These are phyloP conservation scores for Trichopus zeylanicus DNA, from an alignment of 116 monocot genomes.

Conservation along the genomic window DNA sequence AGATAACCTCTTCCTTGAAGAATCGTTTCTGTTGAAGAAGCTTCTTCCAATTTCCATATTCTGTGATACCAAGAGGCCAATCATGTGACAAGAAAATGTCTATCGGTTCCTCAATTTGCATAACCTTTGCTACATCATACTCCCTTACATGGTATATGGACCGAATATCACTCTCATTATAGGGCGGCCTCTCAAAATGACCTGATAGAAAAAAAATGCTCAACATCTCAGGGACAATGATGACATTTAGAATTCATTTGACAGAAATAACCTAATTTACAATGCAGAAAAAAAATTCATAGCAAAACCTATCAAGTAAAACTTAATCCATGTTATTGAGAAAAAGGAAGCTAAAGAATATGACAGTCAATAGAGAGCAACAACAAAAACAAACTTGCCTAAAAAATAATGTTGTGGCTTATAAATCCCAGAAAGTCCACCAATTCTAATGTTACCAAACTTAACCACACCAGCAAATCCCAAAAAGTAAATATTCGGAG, in stretches of 20 bases:
- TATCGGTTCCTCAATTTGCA: constrained; percentile 74
- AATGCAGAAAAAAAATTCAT: too few relatives aligned
- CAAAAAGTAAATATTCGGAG: constrained; percentile 86
- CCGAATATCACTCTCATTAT: constrained; percentile 63
- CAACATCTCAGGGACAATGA: too few relatives aligned
- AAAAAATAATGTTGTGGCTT: constrained; percentile 44
- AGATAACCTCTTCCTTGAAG: constrained; percentile 68
- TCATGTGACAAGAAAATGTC: constrained; percentile 97
- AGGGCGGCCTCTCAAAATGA: constrained; percentile 88
- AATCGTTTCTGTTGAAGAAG: constrained; percentile 51
- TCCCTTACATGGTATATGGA: constrained; percentile 92
- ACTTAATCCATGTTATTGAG: not conserved
- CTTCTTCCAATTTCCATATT: constrained; percentile 76
- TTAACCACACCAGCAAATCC: constrained; percentile 77
- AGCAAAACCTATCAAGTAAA: too few relatives aligned
- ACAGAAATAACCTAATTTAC: too few relatives aligned
- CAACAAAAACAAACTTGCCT: constrained; percentile 42
- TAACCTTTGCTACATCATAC: constrained; percentile 88
- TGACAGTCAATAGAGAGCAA: not conserved
- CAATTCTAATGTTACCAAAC: constrained; percentile 90
- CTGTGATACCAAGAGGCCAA: constrained; percentile 94
- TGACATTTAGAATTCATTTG: too few relatives aligned
- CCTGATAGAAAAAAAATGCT: constrained; percentile 42
- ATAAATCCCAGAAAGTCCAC: constrained; percentile 88
- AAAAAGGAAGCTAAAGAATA: too few relatives aligned